Evolutionary conservation across 805 yeast species (phyloP), one percentile per base, ranked within the genome.

Genomic region (Candida dendrica): DNA sequence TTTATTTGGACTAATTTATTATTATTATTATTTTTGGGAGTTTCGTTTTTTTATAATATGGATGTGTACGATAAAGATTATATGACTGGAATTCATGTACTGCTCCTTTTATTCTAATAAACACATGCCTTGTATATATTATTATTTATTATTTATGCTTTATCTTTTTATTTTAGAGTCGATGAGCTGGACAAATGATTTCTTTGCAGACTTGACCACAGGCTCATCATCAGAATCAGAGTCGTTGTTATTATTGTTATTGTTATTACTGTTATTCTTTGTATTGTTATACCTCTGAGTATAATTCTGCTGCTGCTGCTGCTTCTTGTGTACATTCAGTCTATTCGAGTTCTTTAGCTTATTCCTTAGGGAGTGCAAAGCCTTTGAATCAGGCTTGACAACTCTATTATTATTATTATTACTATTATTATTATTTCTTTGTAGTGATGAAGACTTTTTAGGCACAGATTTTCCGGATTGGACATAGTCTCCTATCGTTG

Each of bases 401-500:
- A 22, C 24, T 22, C n/a, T n/a, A n/a, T 24, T 24, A 8, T 24
- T 24, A 24, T 24, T 24, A 24, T 8, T 24, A 8, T 24, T 24
- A 24, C 10, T 24, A 24, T 24, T 24, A 24, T 24, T 24, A 24
- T 11, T 27, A 11, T 9, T 27, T 11, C n/a, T 11, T 27, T 27
- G 30, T 27, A 27, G 13, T 1, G 46, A 34, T 11, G 53, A 34
- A 0, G 54, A 46, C 38, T 52, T 52, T 36, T 26, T 36, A 13
- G 30, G n/a, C 3, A 54, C 56, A 3, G 57, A 50, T 15, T 45
- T 37, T 17, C 39, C 39, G 17, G 39, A 19, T 20, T 37, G 20
- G 14, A 55, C 41, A 39, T 55, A 56, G 30, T 56, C 61, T 3
- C 56, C 59, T 5, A 56, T 55, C 1, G 58, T 50, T 2, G 58